Percentiles rank a stretch among this genome's conserved stretches.
Conservation (phyloP, 441 rosid species). For the Adansonia madagascariensis region DNA sequence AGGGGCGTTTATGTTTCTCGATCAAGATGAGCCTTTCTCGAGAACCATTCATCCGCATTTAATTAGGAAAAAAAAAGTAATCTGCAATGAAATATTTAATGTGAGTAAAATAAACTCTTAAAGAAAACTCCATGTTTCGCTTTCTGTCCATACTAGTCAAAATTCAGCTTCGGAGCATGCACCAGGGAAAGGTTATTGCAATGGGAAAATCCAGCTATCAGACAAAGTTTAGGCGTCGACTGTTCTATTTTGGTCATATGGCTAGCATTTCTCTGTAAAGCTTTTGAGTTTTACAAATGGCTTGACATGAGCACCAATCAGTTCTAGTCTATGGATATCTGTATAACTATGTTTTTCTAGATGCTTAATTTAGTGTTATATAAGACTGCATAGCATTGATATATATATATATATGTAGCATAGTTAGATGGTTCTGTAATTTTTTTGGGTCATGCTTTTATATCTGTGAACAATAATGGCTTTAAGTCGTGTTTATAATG, state of each 20-base stretch:
- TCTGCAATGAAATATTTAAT: conserved; percentile 22
- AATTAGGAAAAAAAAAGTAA: conserved; percentile 38
- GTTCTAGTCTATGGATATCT: neutral
- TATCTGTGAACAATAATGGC: neutral
- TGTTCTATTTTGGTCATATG: neutral
- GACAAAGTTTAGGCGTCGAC: neutral
- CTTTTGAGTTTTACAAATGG: neutral
- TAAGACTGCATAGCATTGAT: neutral
- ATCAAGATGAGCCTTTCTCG: conserved; percentile 15
- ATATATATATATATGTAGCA: neutral
- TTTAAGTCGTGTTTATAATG: conserved; percentile 3
- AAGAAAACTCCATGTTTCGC: conserved; percentile 11
- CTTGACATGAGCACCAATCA: conserved; percentile 11
- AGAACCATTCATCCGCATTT: conserved; percentile 20
- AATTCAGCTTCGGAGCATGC: neutral
- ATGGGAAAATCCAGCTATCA: neutral
- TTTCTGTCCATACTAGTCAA: conserved; percentile 6
- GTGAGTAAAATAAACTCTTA: conserved; percentile 2
- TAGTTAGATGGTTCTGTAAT: conserved; percentile 2
- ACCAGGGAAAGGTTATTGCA: neutral
- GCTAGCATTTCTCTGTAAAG: neutral
- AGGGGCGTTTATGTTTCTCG: neutral
- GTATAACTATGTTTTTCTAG: neutral
- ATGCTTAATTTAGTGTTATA: neutral
- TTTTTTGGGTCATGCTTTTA: neutral